These are phyloP conservation scores for Botryotinia globosa DNA, from an alignment of 2,329 filamentous ascomycete species.

Conservation along the genomic window DNA sequence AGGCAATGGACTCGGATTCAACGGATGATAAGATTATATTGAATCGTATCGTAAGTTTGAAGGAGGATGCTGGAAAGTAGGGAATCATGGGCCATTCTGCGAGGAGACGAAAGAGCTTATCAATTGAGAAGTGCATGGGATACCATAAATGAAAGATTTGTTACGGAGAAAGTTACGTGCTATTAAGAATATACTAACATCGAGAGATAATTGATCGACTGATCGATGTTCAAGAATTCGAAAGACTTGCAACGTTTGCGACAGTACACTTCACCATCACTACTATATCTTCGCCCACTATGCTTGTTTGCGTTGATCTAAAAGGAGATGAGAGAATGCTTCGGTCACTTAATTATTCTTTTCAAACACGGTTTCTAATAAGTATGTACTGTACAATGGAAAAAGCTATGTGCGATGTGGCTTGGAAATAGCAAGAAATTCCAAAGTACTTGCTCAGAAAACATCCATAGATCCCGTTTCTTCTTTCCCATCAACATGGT, in stretches of 20 bases:
- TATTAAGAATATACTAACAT: background rate
- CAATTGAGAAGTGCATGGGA: background rate
- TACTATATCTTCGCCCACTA: background rate
- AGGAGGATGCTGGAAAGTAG: slow-evolving; percentile 76
- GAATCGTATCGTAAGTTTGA: slow-evolving; percentile 88
- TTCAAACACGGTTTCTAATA: background rate
- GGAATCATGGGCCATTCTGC: background rate
- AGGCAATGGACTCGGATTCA: slow-evolving; percentile 73
- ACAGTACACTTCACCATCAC: background rate
- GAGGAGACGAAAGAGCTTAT: background rate
- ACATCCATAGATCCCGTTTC: background rate
- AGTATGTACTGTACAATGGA: background rate
- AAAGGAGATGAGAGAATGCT: background rate
- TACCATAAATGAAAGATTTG: background rate
- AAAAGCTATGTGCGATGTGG: background rate
- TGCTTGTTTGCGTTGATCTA: background rate
- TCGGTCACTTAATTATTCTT: background rate
- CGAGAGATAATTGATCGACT: background rate
- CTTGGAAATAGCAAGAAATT: background rate
- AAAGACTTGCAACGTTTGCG: no score
- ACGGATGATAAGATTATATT: slow-evolving; percentile 77
- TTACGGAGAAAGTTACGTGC: background rate
- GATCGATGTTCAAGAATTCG: background rate
- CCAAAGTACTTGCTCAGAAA: background rate
- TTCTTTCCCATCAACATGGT: background rate